Evolutionary conservation across 106 monocot genomes (phyloP), one percentile per base, ranked within the genome.

Genomic region (Dendrobium chrysotoxum): DNA sequence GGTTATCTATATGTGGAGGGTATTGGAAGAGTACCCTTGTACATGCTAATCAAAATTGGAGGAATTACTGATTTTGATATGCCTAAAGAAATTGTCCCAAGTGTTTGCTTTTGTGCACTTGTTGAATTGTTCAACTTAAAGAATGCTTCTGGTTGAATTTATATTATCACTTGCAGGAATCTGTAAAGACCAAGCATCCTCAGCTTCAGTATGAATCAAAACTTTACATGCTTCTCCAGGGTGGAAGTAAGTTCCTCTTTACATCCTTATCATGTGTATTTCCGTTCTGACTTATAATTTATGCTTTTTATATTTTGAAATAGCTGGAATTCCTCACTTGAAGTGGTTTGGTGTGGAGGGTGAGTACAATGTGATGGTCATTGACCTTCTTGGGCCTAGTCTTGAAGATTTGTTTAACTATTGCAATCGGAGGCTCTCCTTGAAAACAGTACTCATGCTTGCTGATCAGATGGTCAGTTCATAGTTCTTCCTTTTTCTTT

Each of bases 351-450:
- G 88, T n/a, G 85, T 85, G n/a, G 88, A 88, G 42, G 85, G 85
- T 44, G 90, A 87, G 15, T 87, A 85, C 78, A 90, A 87, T 74
- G 58, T 83, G 28, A 90, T 90, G 90, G 90, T 90, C 30, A 90
- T 87, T 72, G 90, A 90, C 44, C 90, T 90, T 73, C 87, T 90
- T 82, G 90, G 87, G 7, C 90, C 90, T 18, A 90, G 90, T 58
- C 53, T 90, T 41, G 90, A 90, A 80, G 90, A 87, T 72, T 80
- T 90, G 53, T 87, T 90, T 72, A 90, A 87, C 77, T 87, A 83
- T 53, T 90, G 90, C 73, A 90, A 78, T 30, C 61, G 87, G 30
- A 87, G 85, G 75, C 77, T 90, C 8, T 76, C 83, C 53, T 28
- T 90, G 21, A 90, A 90, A 77, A 87, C 87, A 78, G 87, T 90